Evolutionary conservation across 2,329 filamentous ascomycete genomes (phyloP).

Genomic region (Botrytis paeoniae): DNA sequence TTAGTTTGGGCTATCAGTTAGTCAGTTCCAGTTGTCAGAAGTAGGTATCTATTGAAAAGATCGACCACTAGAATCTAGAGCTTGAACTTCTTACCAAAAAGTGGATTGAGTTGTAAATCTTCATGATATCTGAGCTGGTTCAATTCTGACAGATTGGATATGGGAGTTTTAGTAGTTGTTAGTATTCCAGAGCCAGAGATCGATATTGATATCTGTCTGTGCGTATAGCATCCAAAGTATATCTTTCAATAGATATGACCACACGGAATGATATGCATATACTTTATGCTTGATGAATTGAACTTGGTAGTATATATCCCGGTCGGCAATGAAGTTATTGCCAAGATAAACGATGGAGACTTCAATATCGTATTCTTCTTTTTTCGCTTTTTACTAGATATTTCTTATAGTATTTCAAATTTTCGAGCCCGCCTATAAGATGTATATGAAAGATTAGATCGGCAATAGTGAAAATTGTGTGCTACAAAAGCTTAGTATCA

Average conservation of each 20-base stretch:
- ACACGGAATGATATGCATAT: neutral
- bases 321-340: neutral
- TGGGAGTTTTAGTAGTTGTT: neutral
- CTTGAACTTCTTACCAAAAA: neutral
- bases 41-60: neutral
- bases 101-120: too few species aligned
- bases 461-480: neutral
- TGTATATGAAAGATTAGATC: too few species aligned
- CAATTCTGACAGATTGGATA: neutral
- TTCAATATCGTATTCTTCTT: neutral
- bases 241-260: neutral
- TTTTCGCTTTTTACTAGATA: too few species aligned
- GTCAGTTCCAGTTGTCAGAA: neutral
- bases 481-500: neutral
- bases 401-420: neutral
- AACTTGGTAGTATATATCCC: neutral
- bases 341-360: neutral
- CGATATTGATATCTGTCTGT: neutral
- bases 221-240: rapidly evolving
- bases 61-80: neutral
- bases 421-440: too few species aligned
- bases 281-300: neutral
- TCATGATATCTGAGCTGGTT: too few species aligned
- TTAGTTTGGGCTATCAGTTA: neutral
- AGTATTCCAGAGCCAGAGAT: neutral